These are phyloP conservation scores for Acacia concinna DNA, from an alignment of 331 rosid species.

Conservation along the genomic window DNA sequence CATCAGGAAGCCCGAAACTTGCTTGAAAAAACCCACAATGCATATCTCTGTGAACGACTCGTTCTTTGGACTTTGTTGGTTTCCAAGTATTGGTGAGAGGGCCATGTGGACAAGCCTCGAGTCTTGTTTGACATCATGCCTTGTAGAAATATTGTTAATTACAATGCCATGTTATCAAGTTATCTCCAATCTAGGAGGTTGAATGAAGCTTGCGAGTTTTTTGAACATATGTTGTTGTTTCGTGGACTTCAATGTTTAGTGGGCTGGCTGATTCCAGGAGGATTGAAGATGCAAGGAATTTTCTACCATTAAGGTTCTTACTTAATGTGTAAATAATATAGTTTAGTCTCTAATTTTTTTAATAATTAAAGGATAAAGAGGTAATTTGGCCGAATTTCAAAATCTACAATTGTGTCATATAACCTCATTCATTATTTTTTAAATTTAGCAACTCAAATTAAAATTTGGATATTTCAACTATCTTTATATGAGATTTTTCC, in stretches of 20 bases:
- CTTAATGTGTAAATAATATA: no score
- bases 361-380: no score
- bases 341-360: no score
- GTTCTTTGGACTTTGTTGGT: conserved; percentile 54
- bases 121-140: conserved; percentile 57
- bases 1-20: conserved; percentile 49
- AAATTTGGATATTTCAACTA: no score
- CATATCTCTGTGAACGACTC: conserved; percentile 34
- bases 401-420: no score
- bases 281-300: conserved; percentile 50
- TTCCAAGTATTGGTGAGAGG: conserved; percentile 39
- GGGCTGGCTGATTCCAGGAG: conserved; percentile 45
- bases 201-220: conserved; percentile 45
- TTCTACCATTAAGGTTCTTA: no score
- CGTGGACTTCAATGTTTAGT: conserved; percentile 66
- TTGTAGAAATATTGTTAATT: conserved; percentile 50
- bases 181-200: conserved; percentile 53
- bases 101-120: conserved; percentile 52
- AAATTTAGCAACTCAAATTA: no score
- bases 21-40: conserved; percentile 30
- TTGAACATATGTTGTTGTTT: conserved; percentile 57
- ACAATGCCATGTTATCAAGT: conserved; percentile 58
- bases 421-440: no score
- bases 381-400: no score
- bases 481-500: no score